These are phyloP conservation scores for Zygoascus tannicola DNA, from an alignment of 805 yeast genomes.

Conservation along the genomic window DNA sequence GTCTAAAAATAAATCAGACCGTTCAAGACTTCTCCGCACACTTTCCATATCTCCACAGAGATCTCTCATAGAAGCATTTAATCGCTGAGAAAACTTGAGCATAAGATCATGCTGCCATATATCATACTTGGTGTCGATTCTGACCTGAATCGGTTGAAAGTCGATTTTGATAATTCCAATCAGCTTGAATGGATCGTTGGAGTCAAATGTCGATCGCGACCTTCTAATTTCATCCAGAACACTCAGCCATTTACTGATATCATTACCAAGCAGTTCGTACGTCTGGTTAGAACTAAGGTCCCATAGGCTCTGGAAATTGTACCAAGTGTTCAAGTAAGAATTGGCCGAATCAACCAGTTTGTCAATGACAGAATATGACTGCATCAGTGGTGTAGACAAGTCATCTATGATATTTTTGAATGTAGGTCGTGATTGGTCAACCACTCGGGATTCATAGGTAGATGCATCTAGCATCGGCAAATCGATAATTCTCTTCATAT, in stretches of 20 bases:
- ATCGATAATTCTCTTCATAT: conserved; percentile 11
- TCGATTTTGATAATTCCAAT: conserved; percentile 40
- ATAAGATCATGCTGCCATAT: conserved; percentile 45
- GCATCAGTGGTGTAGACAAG: conserved; percentile 15
- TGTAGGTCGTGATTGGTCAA: not conserved
- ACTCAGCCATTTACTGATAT: conserved; percentile 41
- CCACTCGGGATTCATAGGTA: conserved; percentile 9
- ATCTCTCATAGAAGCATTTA: conserved; percentile 27
- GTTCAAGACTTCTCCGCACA: conserved; percentile 33
- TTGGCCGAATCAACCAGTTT: conserved; percentile 24
- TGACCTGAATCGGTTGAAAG: conserved; percentile 44
- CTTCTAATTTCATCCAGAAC: conserved; percentile 36
- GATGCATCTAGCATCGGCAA: conserved; percentile 14
- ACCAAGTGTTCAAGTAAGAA: conserved; percentile 44
- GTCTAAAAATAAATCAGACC: conserved; percentile 22
- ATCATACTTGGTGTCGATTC: conserved; percentile 47
- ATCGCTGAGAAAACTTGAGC: conserved; percentile 32
- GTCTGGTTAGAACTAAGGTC: conserved; percentile 40
- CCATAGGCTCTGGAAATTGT: conserved; percentile 49
- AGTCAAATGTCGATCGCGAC: conserved; percentile 42
- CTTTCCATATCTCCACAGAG: conserved; percentile 28
- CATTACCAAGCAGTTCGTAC: conserved; percentile 26
- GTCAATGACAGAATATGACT: conserved; percentile 29
- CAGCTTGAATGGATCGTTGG: conserved; percentile 31
- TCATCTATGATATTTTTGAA: conserved; percentile 11